Evolutionary conservation across 345 rosid genomes (phyloP), one percentile per base, ranked within the genome.

Genomic region (Streptanthus diversifolius): DNA sequence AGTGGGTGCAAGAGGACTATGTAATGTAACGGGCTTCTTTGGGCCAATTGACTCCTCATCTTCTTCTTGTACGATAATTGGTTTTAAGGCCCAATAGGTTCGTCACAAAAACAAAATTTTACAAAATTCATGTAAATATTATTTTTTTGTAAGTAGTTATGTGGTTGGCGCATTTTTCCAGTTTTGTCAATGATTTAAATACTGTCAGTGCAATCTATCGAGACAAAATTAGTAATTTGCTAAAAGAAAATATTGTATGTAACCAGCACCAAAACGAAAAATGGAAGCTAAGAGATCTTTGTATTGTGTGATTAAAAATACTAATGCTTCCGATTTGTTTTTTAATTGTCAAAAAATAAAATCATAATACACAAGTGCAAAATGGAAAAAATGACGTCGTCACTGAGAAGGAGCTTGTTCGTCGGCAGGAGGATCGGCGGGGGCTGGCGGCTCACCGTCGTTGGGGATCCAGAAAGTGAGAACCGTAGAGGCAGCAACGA

Each of bases 401-500:
- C 70, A 75, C 43, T 75, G 79, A 49, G 72, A 36, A 57, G 67
- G 61, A 57, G 48, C 24, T 56, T 35, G 51, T 47, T 76, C 54
- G 66, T 63, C 75, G 29, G 71, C n/a, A 56, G 60, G 8, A 63
- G 62, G 22, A 70, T 76, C 61, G 1, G 66, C 32, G 22, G 72
- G 41, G 51, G 74, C 59, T 44, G 77, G 59, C 65, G 73, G 18
- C 57, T 82, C 87, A 18, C 82, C 75, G 21, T 67, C 72, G 52
- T 84, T 80, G 8, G 96, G 99, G 71, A 95, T 91, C 98, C 98
- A 95, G 67, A 90, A 87, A 13, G 97, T 86, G 63, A 95, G 98
- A 75, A 84, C 92, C 35, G 87, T 53, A 10, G 97, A 87, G 25
- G 97, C 98, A 52, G 96, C 97, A 22, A 81, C 96, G 10, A 95